Evolutionary conservation across 2,329 filamentous ascomycete genomes (phyloP).

Genomic region (Neofusicoccum laricinum): DNA sequence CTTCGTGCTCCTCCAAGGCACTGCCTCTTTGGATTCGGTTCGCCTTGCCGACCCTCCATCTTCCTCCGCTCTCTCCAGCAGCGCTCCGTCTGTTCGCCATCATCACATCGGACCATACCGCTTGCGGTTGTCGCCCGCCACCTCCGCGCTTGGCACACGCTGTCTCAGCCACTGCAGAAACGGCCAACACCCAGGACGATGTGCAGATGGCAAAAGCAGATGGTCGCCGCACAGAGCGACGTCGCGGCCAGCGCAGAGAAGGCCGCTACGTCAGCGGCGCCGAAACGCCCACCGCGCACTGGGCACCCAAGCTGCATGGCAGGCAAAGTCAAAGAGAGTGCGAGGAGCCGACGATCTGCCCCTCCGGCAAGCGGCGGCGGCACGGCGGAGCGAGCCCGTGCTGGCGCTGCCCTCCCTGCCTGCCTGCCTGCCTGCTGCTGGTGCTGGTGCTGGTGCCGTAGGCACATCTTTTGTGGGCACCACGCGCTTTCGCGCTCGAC

Average conservation of each 20-base stretch:
- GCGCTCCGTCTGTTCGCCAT: background rate
- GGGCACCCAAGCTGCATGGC: too few species aligned
- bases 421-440: too few species aligned
- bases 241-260: too few species aligned
- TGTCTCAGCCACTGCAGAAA: background rate
- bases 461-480: background rate
- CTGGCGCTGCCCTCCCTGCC: too few species aligned
- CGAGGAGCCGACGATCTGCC: too few species aligned
- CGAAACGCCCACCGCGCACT: too few species aligned
- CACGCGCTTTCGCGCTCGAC: background rate
- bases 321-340: too few species aligned
- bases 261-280: too few species aligned
- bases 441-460: too few species aligned
- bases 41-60: slow-evolving; percentile 2
- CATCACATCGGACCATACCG: background rate
- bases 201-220: background rate
- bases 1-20: background rate
- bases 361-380: too few species aligned
- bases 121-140: background rate
- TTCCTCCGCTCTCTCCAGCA: background rate
- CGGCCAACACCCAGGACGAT: background rate
- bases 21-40: slow-evolving; percentile 5
- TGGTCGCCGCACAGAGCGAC: too few species aligned
- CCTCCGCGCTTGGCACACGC: background rate
- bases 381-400: too few species aligned